Percentiles rank a stretch among this genome's conserved stretches.
Conservation (phyloP, 768 basidiomycete genomes). For the Plicaturopsis crispa region DNA sequence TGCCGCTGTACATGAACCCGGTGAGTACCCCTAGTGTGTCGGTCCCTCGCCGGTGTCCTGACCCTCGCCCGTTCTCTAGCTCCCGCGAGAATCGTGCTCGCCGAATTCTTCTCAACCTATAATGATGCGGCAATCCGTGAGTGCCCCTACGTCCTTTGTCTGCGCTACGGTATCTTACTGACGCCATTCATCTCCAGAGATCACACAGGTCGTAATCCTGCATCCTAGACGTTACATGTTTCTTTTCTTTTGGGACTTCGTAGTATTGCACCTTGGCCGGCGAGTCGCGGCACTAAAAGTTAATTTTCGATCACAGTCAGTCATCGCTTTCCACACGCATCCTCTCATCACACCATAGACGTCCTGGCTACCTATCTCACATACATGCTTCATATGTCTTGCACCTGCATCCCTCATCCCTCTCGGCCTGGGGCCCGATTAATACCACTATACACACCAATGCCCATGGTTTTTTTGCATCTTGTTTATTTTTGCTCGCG, state of each 20-base stretch:
- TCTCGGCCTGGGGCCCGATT: no score
- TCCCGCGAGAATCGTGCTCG: slow-evolving; percentile 27
- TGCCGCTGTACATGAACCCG: slow-evolving; percentile 26
- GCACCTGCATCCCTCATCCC: no score
- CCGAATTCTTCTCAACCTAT: slow-evolving; percentile 33
- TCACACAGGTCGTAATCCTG: not conserved
- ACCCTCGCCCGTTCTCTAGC: slow-evolving; percentile 17
- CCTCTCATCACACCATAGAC: no score
- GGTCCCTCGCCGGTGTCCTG: slow-evolving; percentile 5
- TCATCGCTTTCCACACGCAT: no score
- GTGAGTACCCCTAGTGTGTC: slow-evolving; percentile 20
- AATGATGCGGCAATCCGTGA: slow-evolving; percentile 51
- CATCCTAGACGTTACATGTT: not conserved
- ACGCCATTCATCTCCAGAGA: not conserved
- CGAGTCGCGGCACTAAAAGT: no score
- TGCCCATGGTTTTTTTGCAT: no score
- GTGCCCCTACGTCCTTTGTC: slow-evolving; percentile 9
- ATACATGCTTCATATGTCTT: no score
- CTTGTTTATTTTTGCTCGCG: no score
- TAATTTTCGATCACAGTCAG: no score
- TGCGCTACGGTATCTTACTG: not conserved
- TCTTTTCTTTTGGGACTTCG: not conserved
- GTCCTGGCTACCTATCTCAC: no score
- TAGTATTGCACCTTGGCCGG: no score
- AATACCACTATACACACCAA: no score